Evolutionary conservation across 371 early-diverging fungal genomes (phyloP).

Genomic region (Mortierella sp.): DNA sequence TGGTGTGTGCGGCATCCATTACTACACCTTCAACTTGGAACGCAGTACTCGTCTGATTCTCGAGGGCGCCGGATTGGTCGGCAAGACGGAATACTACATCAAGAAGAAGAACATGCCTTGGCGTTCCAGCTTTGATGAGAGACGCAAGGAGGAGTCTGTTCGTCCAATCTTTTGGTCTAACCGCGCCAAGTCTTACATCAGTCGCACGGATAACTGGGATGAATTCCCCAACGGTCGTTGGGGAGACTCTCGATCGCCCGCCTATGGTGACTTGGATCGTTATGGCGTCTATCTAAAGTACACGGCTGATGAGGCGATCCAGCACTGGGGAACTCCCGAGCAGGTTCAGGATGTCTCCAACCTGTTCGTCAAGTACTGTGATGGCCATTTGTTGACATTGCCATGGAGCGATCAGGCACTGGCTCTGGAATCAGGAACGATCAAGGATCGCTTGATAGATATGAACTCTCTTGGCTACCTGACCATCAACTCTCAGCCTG

Average conservation of each 20-base stretch:
- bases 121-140: slow-evolving; percentile 60
- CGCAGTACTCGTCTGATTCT: slow-evolving; percentile 85
- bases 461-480: slow-evolving; percentile 87
- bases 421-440: slow-evolving; percentile 80
- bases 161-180: slow-evolving; percentile 97
- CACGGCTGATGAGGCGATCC: slow-evolving; percentile 65
- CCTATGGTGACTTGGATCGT: slow-evolving; percentile 92
- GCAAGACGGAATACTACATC: slow-evolving; percentile 51
- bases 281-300: slow-evolving; percentile 85
- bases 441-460: slow-evolving; percentile 74
- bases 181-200: slow-evolving; percentile 88
- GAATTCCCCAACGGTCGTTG: slow-evolving; percentile 97
- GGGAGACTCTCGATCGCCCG: slow-evolving; percentile 94
- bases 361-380: slow-evolving; percentile 85
- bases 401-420: slow-evolving; percentile 93
- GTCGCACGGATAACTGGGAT: slow-evolving; percentile 95
- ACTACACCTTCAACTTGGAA: slow-evolving; percentile 94
- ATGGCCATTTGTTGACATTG: slow-evolving; percentile 75
- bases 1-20: slow-evolving; percentile 82
- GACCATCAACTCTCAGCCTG: slow-evolving; percentile 95
- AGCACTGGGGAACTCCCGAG: slow-evolving; percentile 83
- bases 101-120: slow-evolving; percentile 55
- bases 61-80: slow-evolving; percentile 66
- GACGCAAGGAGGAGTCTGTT: slow-evolving; percentile 90
- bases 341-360: slow-evolving; percentile 70